These are phyloP conservation scores for Penicillium odoratum DNA, from an alignment of 495 filamentous ascomycete species.

Conservation along the genomic window DNA sequence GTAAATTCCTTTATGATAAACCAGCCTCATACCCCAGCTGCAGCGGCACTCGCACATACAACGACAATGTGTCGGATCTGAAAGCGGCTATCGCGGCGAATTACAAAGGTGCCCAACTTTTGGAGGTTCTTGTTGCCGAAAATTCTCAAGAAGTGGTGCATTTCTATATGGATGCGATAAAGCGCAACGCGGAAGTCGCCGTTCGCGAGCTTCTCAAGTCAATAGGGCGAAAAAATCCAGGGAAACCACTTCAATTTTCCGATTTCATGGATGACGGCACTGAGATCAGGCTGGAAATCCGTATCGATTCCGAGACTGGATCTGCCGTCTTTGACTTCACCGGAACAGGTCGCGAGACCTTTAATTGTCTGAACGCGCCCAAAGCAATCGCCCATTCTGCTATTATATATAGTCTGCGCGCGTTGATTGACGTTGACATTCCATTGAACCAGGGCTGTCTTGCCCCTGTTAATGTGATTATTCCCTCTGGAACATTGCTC, in stretches of 20 bases:
- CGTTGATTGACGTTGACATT: conserved; percentile 82
- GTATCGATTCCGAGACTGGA: conserved; percentile 77
- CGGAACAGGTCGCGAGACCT: conserved; percentile 55
- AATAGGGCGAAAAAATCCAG: conserved; percentile 70
- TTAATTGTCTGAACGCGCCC: conserved; percentile 61
- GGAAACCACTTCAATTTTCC: conserved; percentile 71
- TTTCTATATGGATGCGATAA: conserved; percentile 92
- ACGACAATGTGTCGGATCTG: conserved; percentile 92
- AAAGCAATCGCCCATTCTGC: conserved; percentile 85
- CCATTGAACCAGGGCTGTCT: conserved; percentile 92
- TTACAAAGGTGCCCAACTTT: conserved; percentile 90
- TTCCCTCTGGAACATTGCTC: conserved; percentile 77
- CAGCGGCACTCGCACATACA: conserved; percentile 82
- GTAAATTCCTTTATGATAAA: conserved; percentile 75
- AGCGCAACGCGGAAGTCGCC: conserved; percentile 82
- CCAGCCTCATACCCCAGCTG: conserved; percentile 84
- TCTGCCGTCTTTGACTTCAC: conserved; percentile 89
- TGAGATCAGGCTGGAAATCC: conserved; percentile 80
- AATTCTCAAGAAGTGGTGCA: conserved; percentile 88
- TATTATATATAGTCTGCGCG: conserved; percentile 88
- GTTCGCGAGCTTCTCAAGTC: conserved; percentile 77
- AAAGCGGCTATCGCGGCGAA: conserved; percentile 95
- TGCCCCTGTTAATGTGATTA: conserved; percentile 73
- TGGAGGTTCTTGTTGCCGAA: conserved; percentile 76
- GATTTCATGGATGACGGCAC: conserved; percentile 96